Base-by-base conservation (phyloP, 306 rosid species). In the Sesbania bispinosa region DNA sequence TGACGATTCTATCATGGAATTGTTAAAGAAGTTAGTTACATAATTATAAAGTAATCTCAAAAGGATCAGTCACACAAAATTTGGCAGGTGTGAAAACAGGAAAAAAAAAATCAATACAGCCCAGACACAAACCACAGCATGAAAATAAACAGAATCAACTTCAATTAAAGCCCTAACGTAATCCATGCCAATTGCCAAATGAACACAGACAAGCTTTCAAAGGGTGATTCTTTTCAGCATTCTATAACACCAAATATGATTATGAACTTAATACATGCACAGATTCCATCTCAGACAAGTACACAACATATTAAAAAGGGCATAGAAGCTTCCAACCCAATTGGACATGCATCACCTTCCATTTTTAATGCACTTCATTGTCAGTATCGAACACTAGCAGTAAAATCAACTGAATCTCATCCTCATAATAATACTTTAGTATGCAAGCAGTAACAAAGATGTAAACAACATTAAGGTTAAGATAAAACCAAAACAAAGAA, bases 1-100 rank as follows among this genome's bases (percentile, higher is more conserved):
- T 85, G 93, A 54, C 97, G 97, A 77, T 93, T 93, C 98, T 93
- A 54, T 43, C 50, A 53, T 57, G 41, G 52, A 10, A 27, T 21
- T 14, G 20, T 26, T 67, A 51, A 33, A 62, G 30, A 18, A 10
- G 27, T 21, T 38, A 9, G 30, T 36, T 32, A 69, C 38, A 47
- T 35, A 35, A 68, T 14, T 33, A 47, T 14, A 53, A 52, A 14
- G 36, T 45, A 20, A 69, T 62, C 24, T 33, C 27, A 71, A 55
- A 61, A 10, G 58, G 38, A 24, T 3, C 14, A 5, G 53, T 8
- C 61, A 71, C 20, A 65, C 30, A 21, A 19, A 58, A 45, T 52
- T 20, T 18, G 11, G 26, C 27, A 69, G 18, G 51, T 50, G 61
- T 32, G 65, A 73, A 14, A 67, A 41, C 2, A 0, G 2, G 13